These are phyloP conservation scores for Colletotrichum sansevieriae DNA, from an alignment of 2,329 filamentous ascomycete species.

Conservation along the genomic window DNA sequence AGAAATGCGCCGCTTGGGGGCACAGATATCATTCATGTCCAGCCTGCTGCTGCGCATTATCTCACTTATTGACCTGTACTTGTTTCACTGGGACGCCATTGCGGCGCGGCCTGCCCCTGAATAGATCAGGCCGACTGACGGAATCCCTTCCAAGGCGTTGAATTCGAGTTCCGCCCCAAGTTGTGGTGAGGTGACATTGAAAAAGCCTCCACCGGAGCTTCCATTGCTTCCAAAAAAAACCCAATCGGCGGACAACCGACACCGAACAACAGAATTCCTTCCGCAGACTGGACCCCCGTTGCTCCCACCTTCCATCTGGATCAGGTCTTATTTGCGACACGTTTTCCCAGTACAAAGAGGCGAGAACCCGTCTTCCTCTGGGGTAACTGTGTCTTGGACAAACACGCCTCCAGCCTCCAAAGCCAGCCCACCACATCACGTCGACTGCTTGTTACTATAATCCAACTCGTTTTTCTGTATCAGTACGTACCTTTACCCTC, in stretches of 20 bases:
- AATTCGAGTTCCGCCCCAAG: slow-evolving; percentile 17
- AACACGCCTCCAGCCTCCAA: slow-evolving; percentile 9
- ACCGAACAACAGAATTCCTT: slow-evolving; percentile 16
- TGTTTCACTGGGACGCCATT: no score
- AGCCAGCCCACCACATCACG: slow-evolving; percentile 2
- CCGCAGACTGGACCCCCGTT: slow-evolving; percentile 22
- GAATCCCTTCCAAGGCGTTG: slow-evolving; percentile 4
- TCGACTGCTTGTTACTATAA: background rate
- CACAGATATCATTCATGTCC: slow-evolving; percentile 5
- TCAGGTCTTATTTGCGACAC: slow-evolving; percentile 26
- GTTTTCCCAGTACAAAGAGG: slow-evolving; percentile 16
- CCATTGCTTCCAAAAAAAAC: background rate
- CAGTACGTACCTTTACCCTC: slow-evolving; percentile 12
- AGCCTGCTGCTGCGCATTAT: background rate
- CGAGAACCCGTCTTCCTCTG: background rate
- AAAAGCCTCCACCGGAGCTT: slow-evolving; percentile 17
- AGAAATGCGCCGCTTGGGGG: slow-evolving; percentile 11
- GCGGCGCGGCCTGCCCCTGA: background rate
- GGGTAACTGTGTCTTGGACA: background rate
- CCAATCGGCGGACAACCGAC: slow-evolving; percentile 9
- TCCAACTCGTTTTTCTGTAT: slow-evolving; percentile 7
- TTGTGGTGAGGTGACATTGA: background rate
- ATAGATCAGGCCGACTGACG: background rate
- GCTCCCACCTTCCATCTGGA: slow-evolving; percentile 15
- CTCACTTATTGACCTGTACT: no score